phyloP scores from a whole-genome alignment of 2,329 filamentous ascomycete species.

The Verticillium longisporum region DNA sequence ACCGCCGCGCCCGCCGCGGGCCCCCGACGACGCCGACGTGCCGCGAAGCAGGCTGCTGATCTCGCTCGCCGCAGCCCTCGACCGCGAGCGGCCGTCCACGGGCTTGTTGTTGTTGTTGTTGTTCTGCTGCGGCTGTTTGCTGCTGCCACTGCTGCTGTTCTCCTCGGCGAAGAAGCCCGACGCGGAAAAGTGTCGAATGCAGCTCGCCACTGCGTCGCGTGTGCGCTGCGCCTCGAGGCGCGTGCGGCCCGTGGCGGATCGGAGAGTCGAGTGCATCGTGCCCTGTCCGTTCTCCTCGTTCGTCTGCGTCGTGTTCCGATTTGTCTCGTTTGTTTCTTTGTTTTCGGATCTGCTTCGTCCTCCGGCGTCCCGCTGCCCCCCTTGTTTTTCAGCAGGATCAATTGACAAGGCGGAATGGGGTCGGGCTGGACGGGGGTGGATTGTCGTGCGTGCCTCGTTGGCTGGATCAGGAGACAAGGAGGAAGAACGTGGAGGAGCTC shows the following conservation, averaged over 20 bases:
- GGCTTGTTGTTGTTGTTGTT: slow-evolving; percentile 4
- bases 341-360: background rate
- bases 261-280: slow-evolving; percentile 30
- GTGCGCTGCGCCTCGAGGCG: slow-evolving; percentile 24
- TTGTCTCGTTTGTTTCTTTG: background rate
- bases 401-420: background rate
- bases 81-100: slow-evolving; percentile 17
- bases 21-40: background rate
- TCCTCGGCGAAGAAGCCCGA: slow-evolving; percentile 24
- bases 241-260: slow-evolving; percentile 27
- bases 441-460: background rate
- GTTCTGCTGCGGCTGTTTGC: background rate
- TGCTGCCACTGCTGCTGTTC: slow-evolving; percentile 8
- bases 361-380: background rate
- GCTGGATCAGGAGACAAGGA: background rate
- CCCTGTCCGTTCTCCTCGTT: background rate
- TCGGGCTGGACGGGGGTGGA: background rate
- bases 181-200: slow-evolving; percentile 30
- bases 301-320: background rate
- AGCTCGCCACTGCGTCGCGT: slow-evolving; percentile 22
- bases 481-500: background rate
- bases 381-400: background rate
- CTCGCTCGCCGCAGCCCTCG: slow-evolving; percentile 24
- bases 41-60: slow-evolving; percentile 22
- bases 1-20: slow-evolving; percentile 4